Evolutionary conservation across 1,139 yeast species (phyloP), one percentile per base, ranked within the genome.

Genomic region (Torulaspora pretoriensis): DNA sequence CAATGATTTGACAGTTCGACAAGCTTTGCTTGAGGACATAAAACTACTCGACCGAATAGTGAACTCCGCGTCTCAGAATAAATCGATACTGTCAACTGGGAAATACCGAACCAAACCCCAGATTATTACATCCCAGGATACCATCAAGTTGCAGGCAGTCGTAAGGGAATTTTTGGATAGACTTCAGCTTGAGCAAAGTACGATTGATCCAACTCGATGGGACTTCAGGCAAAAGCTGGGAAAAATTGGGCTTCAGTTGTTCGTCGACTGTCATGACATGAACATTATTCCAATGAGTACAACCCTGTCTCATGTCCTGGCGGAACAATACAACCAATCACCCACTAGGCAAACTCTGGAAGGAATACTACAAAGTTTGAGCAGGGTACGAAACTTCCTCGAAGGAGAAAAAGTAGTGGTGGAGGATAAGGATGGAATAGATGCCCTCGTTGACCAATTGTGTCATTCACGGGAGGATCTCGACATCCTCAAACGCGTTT

Each of bases 231-330:
- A 40, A 10, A 58, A 57, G 19, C 37, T 61, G 38, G 57, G 60
- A 2, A 55, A 52, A 26, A 51, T 59, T 34, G 64, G 63, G 2
- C 44, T 60, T 22, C 57, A 57, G 30, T 40, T 60, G 16, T 61
- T 60, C 42, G 40, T 57, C 36, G 53, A 54, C 13, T 51, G 58
- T 26, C 48, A 53, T 35, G 46, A 43, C 14, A 47, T 47, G 17
- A 53, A 55, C 30, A 35, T 58, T 3, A 49, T 53, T 10, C 54
- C 55, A n/a, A 28, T 55, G 28, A 48, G 57, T 10, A 53, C 61
- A 1, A 43, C 53, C 13, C 33, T 61, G 16, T 40, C 60, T 4
- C 38, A 35, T 14, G 35, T 35, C 12, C 35, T 61, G 26, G 38
- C 55, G 52, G 47, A 50, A 12, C 42, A 45, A 12, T 56, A 52